Evolutionary conservation across 495 filamentous ascomycete genomes (phyloP).

Genomic region (Penicillium salamii): DNA sequence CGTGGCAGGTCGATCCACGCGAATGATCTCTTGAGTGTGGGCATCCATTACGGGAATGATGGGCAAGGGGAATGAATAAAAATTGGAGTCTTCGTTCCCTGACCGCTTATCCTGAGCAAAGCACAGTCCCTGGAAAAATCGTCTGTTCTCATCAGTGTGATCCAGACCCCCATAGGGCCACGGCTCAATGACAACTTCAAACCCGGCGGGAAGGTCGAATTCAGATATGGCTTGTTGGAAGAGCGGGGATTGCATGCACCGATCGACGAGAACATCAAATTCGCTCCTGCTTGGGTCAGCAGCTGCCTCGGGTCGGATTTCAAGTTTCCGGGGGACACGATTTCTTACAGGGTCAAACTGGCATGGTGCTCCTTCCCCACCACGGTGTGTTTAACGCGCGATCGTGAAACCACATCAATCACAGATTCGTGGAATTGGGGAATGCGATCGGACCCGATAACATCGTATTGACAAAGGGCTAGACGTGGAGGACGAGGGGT

Average conservation of each 20-base stretch:
- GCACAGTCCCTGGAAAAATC: conserved; percentile 51
- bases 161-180: conserved; percentile 69
- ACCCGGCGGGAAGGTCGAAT: conserved; percentile 60
- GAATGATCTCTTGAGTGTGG: conserved; percentile 61
- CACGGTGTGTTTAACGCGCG: conserved; percentile 48
- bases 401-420: conserved; percentile 53
- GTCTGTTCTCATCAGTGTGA: conserved; percentile 50
- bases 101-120: conserved; percentile 43
- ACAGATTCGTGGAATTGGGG: conserved; percentile 60
- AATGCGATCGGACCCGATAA: conserved; percentile 55
- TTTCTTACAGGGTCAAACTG: conserved; percentile 54
- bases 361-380: conserved; percentile 61
- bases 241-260: conserved; percentile 56
- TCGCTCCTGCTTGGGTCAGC: conserved; percentile 48
- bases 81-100: conserved; percentile 54
- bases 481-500: conserved; percentile 53
- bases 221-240: conserved; percentile 60
- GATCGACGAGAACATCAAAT: conserved; percentile 59
- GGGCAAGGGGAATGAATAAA: conserved; percentile 77
- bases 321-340: too few relatives aligned
- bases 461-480: conserved; percentile 66
- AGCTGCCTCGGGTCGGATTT: neutral
- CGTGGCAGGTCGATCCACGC: conserved; percentile 49
- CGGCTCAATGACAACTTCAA: conserved; percentile 64
- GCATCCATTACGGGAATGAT: conserved; percentile 76